Percentiles rank a stretch among this genome's conserved stretches.
Evolutionary conservation across 192 early-diverging fungal species (phyloP).

Genomic region (Rhizoclosmatium sp.): DNA sequence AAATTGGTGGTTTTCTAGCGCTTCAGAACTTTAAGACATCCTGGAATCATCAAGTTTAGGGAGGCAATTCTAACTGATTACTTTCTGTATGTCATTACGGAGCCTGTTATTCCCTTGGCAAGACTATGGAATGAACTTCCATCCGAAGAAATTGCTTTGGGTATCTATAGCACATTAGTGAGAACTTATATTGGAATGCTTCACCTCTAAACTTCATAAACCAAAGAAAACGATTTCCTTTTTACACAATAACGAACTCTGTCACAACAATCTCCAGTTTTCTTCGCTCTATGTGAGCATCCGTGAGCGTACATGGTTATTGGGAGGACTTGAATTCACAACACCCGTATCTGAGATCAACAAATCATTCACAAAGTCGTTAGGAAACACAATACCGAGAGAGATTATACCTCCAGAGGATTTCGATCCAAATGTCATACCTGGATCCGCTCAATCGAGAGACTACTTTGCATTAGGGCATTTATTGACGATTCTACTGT

Average conservation of each 20-base stretch:
- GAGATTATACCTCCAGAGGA: slow-evolving; percentile 32
- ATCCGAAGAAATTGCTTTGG: slow-evolving; percentile 44
- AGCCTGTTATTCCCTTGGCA: slow-evolving; percentile 43
- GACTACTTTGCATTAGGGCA: slow-evolving; percentile 44
- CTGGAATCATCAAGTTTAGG: slow-evolving; percentile 46
- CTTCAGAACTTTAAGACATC: slow-evolving; percentile 45
- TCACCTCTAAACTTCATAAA: background rate
- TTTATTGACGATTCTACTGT: slow-evolving; percentile 38
- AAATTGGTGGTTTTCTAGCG: slow-evolving; percentile 1
- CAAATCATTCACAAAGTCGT: slow-evolving; percentile 13
- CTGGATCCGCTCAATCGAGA: slow-evolving; percentile 27
- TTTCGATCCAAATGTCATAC: slow-evolving; percentile 14
- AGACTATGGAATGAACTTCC: slow-evolving; percentile 27
- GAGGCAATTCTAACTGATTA: slow-evolving; percentile 28
- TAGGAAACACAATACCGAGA: slow-evolving; percentile 32
- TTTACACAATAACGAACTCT: slow-evolving; percentile 44
- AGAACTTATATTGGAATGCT: background rate
- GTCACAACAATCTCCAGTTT: slow-evolving; percentile 52
- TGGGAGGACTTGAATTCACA: slow-evolving; percentile 49
- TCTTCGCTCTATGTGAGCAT: slow-evolving; percentile 43
- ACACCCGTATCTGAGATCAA: slow-evolving; percentile 32
- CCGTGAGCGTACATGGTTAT: slow-evolving; percentile 38
- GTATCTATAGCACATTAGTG: slow-evolving; percentile 43
- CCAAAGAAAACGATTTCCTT: slow-evolving; percentile 46
- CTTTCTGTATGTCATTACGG: slow-evolving; percentile 44